Base-by-base conservation (phyloP, 202 grass and related monocot genomes). In the Brachypodium distachyon region DNA sequence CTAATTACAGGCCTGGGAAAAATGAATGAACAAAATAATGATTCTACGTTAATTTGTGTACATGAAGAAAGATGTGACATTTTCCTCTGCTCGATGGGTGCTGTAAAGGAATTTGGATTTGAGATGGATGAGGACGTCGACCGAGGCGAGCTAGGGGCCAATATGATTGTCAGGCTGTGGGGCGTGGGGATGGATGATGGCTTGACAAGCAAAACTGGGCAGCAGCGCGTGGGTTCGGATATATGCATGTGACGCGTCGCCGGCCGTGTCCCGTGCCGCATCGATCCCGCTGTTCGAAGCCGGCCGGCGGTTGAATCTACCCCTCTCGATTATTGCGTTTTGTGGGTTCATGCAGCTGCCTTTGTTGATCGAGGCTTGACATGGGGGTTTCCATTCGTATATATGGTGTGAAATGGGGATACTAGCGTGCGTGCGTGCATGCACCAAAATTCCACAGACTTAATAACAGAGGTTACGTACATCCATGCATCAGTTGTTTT, bases 291-390 rank as follows among this genome's bases (percentile, higher is more conserved):
- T 68, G 74, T 36, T 59, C 69, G 26, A 69, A 74, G 60, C 59
- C 56, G 31, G 65, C 55, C 52, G 43, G 61, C 61, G 6, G 69
- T 79, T 87, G 80, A 87, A 79, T 74, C 75, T 61, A 33, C 74
- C 78, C 62, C 41, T 61, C 75, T 79, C 85, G 85, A 74, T 83
- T 74, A 74, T 62, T 74, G 85, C 61, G 42, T 37, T 39, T n/a
- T 60, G 61, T 59, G 69, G 31, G 38, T 51, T n/a, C n/a, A n/a
- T n/a, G 17, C 71, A 21, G 23, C 43, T 23, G 44, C n/a, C n/a
- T 73, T 56, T 29, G 22, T 80, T 14, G 54, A n/a, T 22, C 25
- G 42, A 34, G 19, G 78, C 33, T 26, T 9, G 29, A 66, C 54
- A 70, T 26, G 43, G 66, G 46, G 44, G 7, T 61, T 44, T 67